Conservation (phyloP, 2,329 filamentous ascomycete genomes). For the Botrytis medusae region DNA sequence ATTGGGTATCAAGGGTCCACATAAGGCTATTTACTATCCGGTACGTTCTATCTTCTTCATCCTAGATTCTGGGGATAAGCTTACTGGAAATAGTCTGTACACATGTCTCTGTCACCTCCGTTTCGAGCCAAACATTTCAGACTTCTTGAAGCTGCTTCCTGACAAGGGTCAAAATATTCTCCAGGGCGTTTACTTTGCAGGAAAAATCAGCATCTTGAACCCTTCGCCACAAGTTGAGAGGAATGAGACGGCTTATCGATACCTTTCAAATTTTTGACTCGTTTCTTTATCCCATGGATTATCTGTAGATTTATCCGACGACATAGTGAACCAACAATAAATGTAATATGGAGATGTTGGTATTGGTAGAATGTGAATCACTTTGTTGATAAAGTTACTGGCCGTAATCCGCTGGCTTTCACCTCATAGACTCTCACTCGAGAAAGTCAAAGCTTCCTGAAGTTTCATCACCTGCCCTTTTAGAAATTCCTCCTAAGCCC, state of each 20-base stretch:
- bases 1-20: conserved; percentile 12
- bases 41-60: background rate
- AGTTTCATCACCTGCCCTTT: background rate
- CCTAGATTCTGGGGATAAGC: conserved; percentile 38
- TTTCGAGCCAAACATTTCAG: conserved; percentile 88
- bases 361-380: conserved; percentile 2
- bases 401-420: background rate
- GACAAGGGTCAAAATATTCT: conserved; percentile 93
- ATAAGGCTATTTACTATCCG: background rate
- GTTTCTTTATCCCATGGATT: conserved; percentile 58
- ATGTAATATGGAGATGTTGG: background rate
- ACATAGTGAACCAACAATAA: conserved; percentile 25
- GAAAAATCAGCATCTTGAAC: background rate
- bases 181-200: conserved; percentile 74
- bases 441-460: conserved; percentile 2
- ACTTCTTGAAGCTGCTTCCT: conserved; percentile 83
- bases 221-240: conserved; percentile 18
- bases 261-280: conserved; percentile 65
- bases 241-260: conserved; percentile 31
- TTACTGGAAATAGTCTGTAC: conserved; percentile 92
- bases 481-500: background rate
- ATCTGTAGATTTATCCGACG: conserved; percentile 37
- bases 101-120: conserved; percentile 83
- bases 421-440: background rate
- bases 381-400: background rate